These are phyloP conservation scores for Fusarium sp. DNA, from an alignment of 2,329 filamentous ascomycete species.

Conservation along the genomic window DNA sequence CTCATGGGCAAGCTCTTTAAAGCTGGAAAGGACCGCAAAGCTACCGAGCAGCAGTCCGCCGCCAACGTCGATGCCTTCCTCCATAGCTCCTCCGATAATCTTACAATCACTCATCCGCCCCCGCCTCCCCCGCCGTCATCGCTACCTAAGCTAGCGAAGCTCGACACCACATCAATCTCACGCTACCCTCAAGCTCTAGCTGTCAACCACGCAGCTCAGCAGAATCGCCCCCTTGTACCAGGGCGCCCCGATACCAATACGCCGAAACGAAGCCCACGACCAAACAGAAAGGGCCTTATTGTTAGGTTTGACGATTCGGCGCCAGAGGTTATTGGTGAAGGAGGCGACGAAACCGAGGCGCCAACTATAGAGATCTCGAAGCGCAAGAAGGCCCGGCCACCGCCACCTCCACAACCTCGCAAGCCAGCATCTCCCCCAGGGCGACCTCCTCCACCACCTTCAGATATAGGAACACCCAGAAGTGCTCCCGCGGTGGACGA, in stretches of 20 bases:
- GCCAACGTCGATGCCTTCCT: constrained; percentile 71
- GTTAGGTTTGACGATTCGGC: constrained; percentile 80
- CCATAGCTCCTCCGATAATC: constrained; percentile 65
- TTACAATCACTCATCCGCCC: constrained; percentile 65
- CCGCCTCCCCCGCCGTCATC: constrained; percentile 57
- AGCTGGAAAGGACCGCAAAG: constrained; percentile 58
- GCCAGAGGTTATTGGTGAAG: constrained; percentile 89
- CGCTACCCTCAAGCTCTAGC: constrained; percentile 67
- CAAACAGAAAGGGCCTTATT: constrained; percentile 73
- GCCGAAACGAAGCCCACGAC: constrained; percentile 58
- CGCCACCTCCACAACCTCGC: constrained; percentile 45
- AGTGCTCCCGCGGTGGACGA: constrained; percentile 49
- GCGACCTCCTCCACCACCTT: constrained; percentile 29
- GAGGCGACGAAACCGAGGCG: constrained; percentile 85
- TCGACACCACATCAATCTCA: constrained; percentile 67
- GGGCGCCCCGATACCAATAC: constrained; percentile 57
- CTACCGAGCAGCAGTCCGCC: constrained; percentile 50
- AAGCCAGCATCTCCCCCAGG: constrained; percentile 25
- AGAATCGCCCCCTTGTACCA: constrained; percentile 56
- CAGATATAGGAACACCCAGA: constrained; percentile 5
- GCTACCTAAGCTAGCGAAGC: constrained; percentile 63
- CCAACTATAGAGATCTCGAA: constrained; percentile 79
- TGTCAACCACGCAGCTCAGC: constrained; percentile 57
- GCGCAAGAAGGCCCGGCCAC: constrained; percentile 59
- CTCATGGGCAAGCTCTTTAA: constrained; percentile 73